Evolutionary conservation across 257 asterid species (phyloP), one percentile per base, ranked within the genome.

Genomic region (Solanum neorickii): DNA sequence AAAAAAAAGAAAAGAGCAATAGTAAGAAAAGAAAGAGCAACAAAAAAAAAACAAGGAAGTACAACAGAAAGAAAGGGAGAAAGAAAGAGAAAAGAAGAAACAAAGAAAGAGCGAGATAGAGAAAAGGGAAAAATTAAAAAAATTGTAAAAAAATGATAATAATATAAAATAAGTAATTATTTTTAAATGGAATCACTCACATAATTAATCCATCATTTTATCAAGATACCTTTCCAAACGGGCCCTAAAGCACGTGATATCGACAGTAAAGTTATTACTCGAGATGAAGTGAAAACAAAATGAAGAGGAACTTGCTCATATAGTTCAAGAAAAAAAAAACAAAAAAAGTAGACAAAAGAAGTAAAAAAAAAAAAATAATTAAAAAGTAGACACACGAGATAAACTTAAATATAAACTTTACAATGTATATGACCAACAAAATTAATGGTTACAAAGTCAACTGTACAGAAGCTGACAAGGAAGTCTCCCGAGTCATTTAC

Each of bases 401-500:
- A 80, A 27, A 80, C 10, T 80, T 49, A 27, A 27, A 47, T 29
- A 80, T 80, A 80, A 89, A 88, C 89, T 76, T 87, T 89, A 86
- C 87, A 91, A 82, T 87, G 88, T 89, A 75, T 86, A 82, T 65
- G 89, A 89, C 89, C 89, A 90, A 88, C 77, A 84, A 76, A 86
- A 80, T 88, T 42, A 83, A 86, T 39, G 86, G 88, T 88, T 89
- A 65, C 89, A 88, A 85, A 88, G 89, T 88, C 68, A 80, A 89
- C 97, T 95, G 92, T 95, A 95, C 98, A 95, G 86, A 91, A 87
- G 46, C 89, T 49, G 90, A 77, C 92, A 82, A 85, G 89, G 89
- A 89, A 89, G 68, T 75, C 86, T 88, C 90, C 92, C 91, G 86
- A 83, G 89, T 85, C 88, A 74, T 91, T 87, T 89, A 88, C 93